Evolutionary conservation across 768 basidiomycete species (phyloP).

Genomic region (Myochromella boudieri): DNA sequence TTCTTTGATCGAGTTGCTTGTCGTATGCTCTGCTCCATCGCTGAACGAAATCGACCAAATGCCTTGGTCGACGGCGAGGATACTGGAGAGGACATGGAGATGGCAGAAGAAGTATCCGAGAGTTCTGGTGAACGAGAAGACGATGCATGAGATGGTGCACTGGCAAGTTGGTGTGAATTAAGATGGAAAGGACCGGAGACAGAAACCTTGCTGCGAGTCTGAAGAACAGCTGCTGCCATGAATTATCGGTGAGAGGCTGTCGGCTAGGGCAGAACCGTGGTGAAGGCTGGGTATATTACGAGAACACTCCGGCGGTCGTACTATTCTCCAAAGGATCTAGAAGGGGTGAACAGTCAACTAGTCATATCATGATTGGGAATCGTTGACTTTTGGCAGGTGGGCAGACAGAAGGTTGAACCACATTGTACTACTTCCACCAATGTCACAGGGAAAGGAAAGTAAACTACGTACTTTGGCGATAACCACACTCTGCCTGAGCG

Average conservation of each 20-base stretch:
- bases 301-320: constrained; percentile 1
- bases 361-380: constrained; percentile 9
- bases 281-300: constrained; percentile 4
- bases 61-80: constrained; percentile 48
- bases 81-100: constrained; percentile 21
- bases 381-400: constrained; percentile 4
- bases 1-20: constrained; percentile 62
- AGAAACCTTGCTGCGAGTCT: constrained; percentile 35
- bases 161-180: constrained; percentile 40
- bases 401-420: constrained; percentile 5
- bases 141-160: constrained; percentile 35
- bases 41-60: constrained; percentile 64
- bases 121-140: constrained; percentile 39
- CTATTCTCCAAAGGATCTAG: constrained; percentile 5
- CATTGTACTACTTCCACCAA: no score
- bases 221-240: constrained; percentile 48
- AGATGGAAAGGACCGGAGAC: constrained; percentile 46
- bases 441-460: neutral
- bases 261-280: neutral
- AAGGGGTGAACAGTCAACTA: neutral
- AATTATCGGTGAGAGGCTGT: constrained; percentile 14
- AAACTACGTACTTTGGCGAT: constrained; percentile 11
- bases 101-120: constrained; percentile 23
- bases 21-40: constrained; percentile 66
- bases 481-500: constrained; percentile 3